Conservation (phyloP, 345 rosid genomes). For the Salix brachista region DNA sequence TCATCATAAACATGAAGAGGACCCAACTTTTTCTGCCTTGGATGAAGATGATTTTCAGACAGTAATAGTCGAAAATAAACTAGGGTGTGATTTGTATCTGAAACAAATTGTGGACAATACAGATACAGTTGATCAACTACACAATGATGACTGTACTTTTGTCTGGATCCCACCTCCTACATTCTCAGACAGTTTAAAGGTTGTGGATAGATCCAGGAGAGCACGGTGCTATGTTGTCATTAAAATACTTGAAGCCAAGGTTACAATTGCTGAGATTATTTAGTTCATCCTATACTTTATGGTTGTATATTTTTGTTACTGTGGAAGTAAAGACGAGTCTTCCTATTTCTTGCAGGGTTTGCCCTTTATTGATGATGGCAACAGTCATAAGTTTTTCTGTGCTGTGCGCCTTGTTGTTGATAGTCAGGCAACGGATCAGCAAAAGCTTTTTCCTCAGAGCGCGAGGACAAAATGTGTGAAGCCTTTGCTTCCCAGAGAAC, state of each 20-base stretch:
- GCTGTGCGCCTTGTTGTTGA: conserved; percentile 82
- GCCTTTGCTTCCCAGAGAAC: conserved; percentile 46
- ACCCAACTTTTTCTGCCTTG: conserved; percentile 69
- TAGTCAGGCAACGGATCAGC: conserved; percentile 77
- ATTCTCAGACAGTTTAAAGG: conserved; percentile 77
- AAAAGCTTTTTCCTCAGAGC: conserved; percentile 90
- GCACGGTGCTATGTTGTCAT: conserved; percentile 63
- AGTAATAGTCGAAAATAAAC: conserved; percentile 74
- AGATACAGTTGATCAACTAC: conserved; percentile 50
- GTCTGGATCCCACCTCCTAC: conserved; percentile 96
- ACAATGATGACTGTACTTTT: conserved; percentile 49
- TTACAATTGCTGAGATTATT: conserved; percentile 18
- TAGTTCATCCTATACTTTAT: not conserved
- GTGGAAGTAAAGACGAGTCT: conserved; percentile 3
- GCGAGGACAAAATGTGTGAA: conserved; percentile 96
- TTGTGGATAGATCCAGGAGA: conserved; percentile 76
- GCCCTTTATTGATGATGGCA: conserved; percentile 79
- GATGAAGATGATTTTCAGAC: conserved; percentile 96
- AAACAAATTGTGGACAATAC: conserved; percentile 68
- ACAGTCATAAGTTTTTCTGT: conserved; percentile 86
- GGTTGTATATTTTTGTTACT: not conserved
- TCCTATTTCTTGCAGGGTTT: conserved; percentile 57
- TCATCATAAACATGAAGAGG: conserved; percentile 49
- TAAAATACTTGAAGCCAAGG: conserved; percentile 92
- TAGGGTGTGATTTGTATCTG: conserved; percentile 76